Evolutionary conservation across 176 grass and related monocot species (phyloP), one percentile per base, ranked within the genome.

Genomic region (Dendrocalamus sinicus): DNA sequence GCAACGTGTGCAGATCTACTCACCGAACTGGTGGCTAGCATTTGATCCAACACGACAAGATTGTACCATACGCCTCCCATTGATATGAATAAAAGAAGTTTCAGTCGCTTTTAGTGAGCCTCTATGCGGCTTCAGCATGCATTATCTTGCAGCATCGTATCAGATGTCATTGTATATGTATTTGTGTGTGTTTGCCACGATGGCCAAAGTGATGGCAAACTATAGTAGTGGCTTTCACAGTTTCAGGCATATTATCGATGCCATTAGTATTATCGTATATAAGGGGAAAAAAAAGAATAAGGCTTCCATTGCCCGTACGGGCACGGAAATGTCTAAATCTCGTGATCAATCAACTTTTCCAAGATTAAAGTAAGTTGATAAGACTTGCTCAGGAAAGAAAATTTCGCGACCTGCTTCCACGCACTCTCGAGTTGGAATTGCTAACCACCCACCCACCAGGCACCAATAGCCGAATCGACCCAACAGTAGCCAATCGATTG

Each of bases 101-200:
- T 19, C 23, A n/a, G 55, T 77, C 67, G 54, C 78, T 71, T 54
- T 81, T 17, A 16, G 50, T 41, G 78, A 77, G 57, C 63, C 70
- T 50, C 14, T 50, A 7, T 11, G 80, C 52, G 11, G 46, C 46
- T 4, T 46, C 84, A 70, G 14, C 46, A 30, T 39, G 58, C 24
- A 62, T 28, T 60, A 70, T 40, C 59, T 48, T 83, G 32, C 50
- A 3, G 15, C 53, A n/a, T 52, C 86, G 66, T 40, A 74, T 84
- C 68, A 39, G 75, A 32, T 66, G 67, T 65, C 74, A 3, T 55
- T 74, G 74, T 54, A 37, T 67, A 10, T 61, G 32, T 41, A 7
- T 68, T 7, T 16, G 67, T 54, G 26, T 39, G 41, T 89, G 82
- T 61, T 69, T 8, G 26, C 26, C 87, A 41, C 40, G 69, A 20